phyloP scores from a whole-genome alignment of 495 filamentous ascomycete species.

The Penicillium cataractarum region DNA sequence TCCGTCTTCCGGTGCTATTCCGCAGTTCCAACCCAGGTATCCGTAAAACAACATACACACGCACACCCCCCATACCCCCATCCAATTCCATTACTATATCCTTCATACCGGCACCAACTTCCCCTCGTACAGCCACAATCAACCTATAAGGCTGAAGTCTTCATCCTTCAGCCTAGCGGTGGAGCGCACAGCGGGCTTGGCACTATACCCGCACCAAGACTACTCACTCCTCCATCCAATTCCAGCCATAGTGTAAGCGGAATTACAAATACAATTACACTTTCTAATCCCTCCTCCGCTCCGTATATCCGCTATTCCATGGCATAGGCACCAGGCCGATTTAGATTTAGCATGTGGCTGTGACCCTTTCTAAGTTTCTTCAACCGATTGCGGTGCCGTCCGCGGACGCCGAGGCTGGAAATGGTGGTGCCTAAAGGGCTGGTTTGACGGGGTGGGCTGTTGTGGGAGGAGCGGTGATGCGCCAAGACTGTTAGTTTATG shows the following conservation, averaged over 20 bases:
- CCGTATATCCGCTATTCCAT: no score
- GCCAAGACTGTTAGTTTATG: slow-evolving; percentile 17
- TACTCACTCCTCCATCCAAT: not conserved
- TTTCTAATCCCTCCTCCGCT: no score
- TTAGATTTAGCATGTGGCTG: not conserved
- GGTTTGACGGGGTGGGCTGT: slow-evolving; percentile 1
- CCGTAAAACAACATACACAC: slow-evolving; percentile 1
- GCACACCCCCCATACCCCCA: no score
- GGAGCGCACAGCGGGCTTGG: not conserved
- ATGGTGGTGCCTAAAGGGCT: slow-evolving; percentile 20
- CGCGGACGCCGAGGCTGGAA: slow-evolving; percentile 12
- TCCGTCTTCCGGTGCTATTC: no score
- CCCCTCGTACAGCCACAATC: not conserved
- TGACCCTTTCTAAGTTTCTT: not conserved
- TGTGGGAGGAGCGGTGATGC: not conserved
- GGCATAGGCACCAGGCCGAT: no score
- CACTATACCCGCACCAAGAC: no score
- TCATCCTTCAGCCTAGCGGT: not conserved
- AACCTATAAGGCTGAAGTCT: not conserved
- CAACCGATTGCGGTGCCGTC: not conserved
- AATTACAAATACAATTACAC: no score
- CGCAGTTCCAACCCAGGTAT: not conserved
- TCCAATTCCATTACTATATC: no score
- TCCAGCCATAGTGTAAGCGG: not conserved
- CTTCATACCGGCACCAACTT: not conserved